Base-by-base conservation (phyloP, 768 basidiomycete species). In the Agaricus sinodeliciosus region DNA sequence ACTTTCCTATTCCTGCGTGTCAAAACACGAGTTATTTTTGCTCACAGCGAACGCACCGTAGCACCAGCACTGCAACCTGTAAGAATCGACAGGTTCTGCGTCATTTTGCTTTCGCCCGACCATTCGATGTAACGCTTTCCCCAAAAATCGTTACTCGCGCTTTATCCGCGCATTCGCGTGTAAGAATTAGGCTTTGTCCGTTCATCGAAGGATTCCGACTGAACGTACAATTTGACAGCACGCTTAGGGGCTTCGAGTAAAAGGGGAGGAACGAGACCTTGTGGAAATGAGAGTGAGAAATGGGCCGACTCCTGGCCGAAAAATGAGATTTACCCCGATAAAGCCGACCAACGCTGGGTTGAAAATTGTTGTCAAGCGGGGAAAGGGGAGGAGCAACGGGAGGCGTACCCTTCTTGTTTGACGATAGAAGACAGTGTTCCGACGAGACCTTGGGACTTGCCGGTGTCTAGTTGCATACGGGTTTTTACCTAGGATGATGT, bases 181-280 rank as follows among this genome's bases (percentile, higher is more conserved):
- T 31, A 31, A 31, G 60, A 48, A 48, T 16, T 3, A 26, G 34
- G 12, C 3, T 26, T 41, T 18, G 40, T 34, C n/a, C 31, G 16
- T 22, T 22, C 22, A 22, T 22, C 22, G 22, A 22, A 3, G 22
- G 22, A 35, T 34, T 16, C 25, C 8, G 34, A 46, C 19, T 49
- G 19, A 39, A 72, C 82, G 57, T 58, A 88, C 87, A 90, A 90
- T 79, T 98, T 99, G 44, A 94, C 90, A 13, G 96, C 96, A 70
- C 96, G 85, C 73, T 99, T 99, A 1, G 96, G 96, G 13, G 96
- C 96, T 69, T 99, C 96, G 42, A 99, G 73, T 62, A 98, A 80
- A 9, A 99, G 69, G 15, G 96, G 96, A 9, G 96, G 93, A n/a
- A 94, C 85, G 55, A 99, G 83, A 60, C 95, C 87, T 89, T 48